Percentiles rank a stretch among this genome's conserved stretches.
These are phyloP conservation scores for Wickerhamiella slavikovae DNA, from an alignment of 805 yeast genomes.

Conservation along the genomic window DNA sequence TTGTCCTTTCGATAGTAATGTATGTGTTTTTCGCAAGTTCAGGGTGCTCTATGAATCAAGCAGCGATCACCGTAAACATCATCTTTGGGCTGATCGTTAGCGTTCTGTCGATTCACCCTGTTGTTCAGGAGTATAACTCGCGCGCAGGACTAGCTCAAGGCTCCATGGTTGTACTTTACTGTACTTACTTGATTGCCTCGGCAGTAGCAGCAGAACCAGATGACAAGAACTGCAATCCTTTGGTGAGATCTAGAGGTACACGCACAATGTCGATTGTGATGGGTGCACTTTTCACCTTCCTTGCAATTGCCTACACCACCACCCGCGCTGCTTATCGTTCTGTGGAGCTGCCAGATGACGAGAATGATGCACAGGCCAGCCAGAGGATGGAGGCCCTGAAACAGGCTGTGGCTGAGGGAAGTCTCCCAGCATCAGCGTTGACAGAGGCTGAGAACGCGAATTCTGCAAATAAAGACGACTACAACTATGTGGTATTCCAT, in stretches of 20 bases:
- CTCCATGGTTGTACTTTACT: slow-evolving; percentile 84
- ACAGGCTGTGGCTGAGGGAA: slow-evolving; percentile 92
- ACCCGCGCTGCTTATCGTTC: slow-evolving; percentile 74
- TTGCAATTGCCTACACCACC: slow-evolving; percentile 92
- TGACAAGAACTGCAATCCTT: slow-evolving; percentile 78
- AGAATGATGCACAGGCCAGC: slow-evolving; percentile 35
- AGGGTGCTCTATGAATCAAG: slow-evolving; percentile 76
- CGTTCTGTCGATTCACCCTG: slow-evolving; percentile 53
- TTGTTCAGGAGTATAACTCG: slow-evolving; percentile 79
- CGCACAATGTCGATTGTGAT: slow-evolving; percentile 70
- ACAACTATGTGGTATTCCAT: slow-evolving; percentile 40
- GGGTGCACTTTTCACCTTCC: slow-evolving; percentile 84
- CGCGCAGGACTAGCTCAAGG: slow-evolving; percentile 93
- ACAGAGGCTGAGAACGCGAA: slow-evolving; percentile 35
- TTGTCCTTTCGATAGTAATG: slow-evolving; percentile 60
- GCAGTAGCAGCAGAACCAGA: slow-evolving; percentile 96
- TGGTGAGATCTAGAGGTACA: slow-evolving; percentile 74
- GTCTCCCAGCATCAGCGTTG: slow-evolving; percentile 81
- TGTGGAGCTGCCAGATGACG: slow-evolving; percentile 23
- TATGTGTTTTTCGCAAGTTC: slow-evolving; percentile 59
- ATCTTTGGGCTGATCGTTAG: slow-evolving; percentile 45
- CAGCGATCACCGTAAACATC: slow-evolving; percentile 64
- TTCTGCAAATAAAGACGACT: slow-evolving; percentile 7
- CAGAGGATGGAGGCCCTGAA: slow-evolving; percentile 73
- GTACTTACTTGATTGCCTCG: slow-evolving; percentile 74